These are phyloP conservation scores for Tilletia setariae DNA, from an alignment of 1,284 basidiomycete genomes.

Conservation along the genomic window DNA sequence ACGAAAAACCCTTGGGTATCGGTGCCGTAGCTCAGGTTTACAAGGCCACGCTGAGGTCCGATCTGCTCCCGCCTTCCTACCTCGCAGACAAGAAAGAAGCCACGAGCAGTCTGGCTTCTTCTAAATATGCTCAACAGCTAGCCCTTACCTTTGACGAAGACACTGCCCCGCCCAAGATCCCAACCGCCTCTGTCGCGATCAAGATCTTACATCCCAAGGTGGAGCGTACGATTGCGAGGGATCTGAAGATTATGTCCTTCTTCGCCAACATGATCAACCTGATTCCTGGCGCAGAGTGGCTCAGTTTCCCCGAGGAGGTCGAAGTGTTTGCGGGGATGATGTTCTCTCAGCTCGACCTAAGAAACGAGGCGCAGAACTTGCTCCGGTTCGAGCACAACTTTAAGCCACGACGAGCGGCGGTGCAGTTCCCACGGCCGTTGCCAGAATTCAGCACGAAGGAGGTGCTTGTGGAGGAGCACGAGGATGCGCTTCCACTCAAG, in stretches of 20 bases:
- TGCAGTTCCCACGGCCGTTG: constrained; percentile 86
- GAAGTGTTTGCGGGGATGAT: constrained; percentile 95
- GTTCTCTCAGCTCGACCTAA: constrained; percentile 86
- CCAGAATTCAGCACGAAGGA: constrained; percentile 73
- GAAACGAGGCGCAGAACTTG: constrained; percentile 86
- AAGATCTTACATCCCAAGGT: constrained; percentile 85
- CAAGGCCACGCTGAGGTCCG: constrained; percentile 74
- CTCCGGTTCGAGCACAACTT: constrained; percentile 84
- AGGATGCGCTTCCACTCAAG: constrained; percentile 88
- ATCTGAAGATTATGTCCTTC: constrained; percentile 90
- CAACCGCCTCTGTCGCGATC: constrained; percentile 71
- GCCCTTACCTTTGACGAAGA: constrained; percentile 46
- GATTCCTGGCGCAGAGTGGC: constrained; percentile 91
- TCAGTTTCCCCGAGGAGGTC: constrained; percentile 94
- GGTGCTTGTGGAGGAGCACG: constrained; percentile 85
- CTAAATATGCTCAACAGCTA: constrained; percentile 25
- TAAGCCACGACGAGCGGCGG: constrained; percentile 66
- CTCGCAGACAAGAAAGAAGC: constrained; percentile 35
- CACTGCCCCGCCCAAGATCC: constrained; percentile 34
- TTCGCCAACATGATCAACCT: constrained; percentile 77
- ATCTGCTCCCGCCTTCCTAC: constrained; percentile 69
- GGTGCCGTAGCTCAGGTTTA: constrained; percentile 97
- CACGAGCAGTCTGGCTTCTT: constrained; percentile 29
- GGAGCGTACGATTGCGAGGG: constrained; percentile 74
- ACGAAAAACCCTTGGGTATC: constrained; percentile 82